Percentiles rank a stretch among this genome's conserved stretches.
Conservation (phyloP, 306 rosid genomes). For the Pueraria montana region DNA sequence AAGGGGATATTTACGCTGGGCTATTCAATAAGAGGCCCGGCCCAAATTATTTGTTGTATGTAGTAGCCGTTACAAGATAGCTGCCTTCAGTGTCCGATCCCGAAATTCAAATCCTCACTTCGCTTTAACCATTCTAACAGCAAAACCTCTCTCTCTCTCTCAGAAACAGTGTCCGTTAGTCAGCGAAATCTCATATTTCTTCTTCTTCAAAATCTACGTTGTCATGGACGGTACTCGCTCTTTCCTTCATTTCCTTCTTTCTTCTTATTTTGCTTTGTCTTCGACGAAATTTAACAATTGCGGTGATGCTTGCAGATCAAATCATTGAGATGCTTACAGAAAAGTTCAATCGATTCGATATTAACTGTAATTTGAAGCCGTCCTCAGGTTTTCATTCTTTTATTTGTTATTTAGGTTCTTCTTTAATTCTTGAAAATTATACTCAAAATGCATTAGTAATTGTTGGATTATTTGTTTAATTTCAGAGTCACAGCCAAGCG, state of each 20-base stretch:
- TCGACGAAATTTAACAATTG: conserved; percentile 5
- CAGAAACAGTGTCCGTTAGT: not conserved
- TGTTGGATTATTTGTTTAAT: conserved; percentile 23
- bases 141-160: not conserved
- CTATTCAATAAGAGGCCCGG: not conserved
- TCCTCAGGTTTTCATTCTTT: conserved; percentile 53
- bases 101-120: conserved; percentile 48
- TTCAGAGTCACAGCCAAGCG: not conserved
- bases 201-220: conserved; percentile 7
- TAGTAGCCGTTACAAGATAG: conserved; percentile 70
- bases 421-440: not conserved
- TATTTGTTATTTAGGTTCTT: conserved; percentile 1
- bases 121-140: not conserved
- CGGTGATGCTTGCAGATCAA: conserved; percentile 55
- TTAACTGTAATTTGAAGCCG: conserved; percentile 48
- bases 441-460: not conserved
- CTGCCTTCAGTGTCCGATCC: conserved; percentile 28
- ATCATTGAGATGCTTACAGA: conserved; percentile 49
- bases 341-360: conserved; percentile 39
- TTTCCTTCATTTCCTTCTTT: conserved; percentile 11
- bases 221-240: conserved; percentile 66
- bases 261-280: not conserved
- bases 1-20: too few relatives aligned
- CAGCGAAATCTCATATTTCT: not conserved
- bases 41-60: not conserved